Evolutionary conservation across 306 rosid species (phyloP).

Genomic region (Inga oerstediana): DNA sequence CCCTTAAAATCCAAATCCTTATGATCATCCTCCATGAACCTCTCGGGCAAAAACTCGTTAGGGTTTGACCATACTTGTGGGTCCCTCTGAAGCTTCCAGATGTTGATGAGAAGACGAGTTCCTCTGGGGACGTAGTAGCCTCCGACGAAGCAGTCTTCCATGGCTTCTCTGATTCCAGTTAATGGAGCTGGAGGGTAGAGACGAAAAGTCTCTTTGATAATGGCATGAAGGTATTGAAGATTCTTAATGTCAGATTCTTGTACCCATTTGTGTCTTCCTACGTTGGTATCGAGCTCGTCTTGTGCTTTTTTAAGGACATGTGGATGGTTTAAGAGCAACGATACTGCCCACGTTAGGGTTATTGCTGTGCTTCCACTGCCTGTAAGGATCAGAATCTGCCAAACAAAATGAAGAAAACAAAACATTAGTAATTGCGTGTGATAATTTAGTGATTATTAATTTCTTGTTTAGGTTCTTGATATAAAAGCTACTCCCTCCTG

Average conservation of each 20-base stretch:
- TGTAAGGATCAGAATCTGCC: constrained; percentile 41
- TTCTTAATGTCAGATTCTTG: constrained; percentile 42
- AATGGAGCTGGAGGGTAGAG: constrained; percentile 56
- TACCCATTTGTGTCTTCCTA: constrained; percentile 48
- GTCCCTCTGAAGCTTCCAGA: constrained; percentile 49
- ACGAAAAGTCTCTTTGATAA: constrained; percentile 50
- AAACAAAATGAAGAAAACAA: not conserved
- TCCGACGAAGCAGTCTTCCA: constrained; percentile 34
- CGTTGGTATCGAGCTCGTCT: constrained; percentile 32
- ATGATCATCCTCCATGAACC: constrained; percentile 31
- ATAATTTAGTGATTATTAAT: not conserved
- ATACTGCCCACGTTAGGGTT: constrained; percentile 45
- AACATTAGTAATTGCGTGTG: not conserved
- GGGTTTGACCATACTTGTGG: constrained; percentile 45
- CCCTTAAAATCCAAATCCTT: constrained; percentile 21
- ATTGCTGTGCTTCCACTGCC: constrained; percentile 52
- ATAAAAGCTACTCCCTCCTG: too few species aligned
- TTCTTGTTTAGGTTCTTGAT: too few species aligned
- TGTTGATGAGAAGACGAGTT: constrained; percentile 43
- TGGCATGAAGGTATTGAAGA: constrained; percentile 44
- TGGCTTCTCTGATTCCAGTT: constrained; percentile 49
- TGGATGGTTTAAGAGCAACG: constrained; percentile 48
- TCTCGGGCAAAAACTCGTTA: constrained; percentile 44
- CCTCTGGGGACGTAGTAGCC: constrained; percentile 44
- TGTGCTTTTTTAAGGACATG: constrained; percentile 22